Conservation (phyloP, 2,329 filamentous ascomycete genomes). For the Aspergillus ustus region DNA sequence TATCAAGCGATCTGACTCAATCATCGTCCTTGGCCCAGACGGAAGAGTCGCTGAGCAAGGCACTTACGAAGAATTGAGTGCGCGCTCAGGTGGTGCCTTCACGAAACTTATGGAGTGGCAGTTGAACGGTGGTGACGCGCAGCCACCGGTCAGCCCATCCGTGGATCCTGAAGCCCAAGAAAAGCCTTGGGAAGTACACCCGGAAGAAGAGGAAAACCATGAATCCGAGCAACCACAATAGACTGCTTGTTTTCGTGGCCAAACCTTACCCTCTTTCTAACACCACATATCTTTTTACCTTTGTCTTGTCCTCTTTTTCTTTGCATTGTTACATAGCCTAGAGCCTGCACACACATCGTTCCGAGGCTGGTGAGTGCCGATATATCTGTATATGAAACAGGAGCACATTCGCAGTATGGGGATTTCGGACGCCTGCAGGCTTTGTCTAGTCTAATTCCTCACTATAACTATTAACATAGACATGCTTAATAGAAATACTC, state of each 20-base stretch:
- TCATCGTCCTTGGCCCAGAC: conserved; percentile 86
- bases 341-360: background rate
- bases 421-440: background rate
- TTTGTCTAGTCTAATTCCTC: background rate
- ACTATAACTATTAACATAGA: conserved; percentile 21
- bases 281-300: conserved; percentile 1
- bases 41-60: conserved; percentile 91
- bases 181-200: conserved; percentile 55
- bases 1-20: conserved; percentile 92
- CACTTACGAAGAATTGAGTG: conserved; percentile 76
- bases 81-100: conserved; percentile 79
- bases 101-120: conserved; percentile 99
- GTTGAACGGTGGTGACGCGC: conserved; percentile 77
- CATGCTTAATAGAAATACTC: conserved; percentile 22
- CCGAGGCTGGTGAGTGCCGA: conserved; percentile 6
- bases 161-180: conserved; percentile 50
- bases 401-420: conserved; percentile 4
- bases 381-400: conserved; percentile 21
- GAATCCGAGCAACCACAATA: conserved; percentile 15
- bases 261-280: background rate
- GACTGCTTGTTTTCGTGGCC: background rate
- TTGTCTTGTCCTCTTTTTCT: conserved; percentile 10
- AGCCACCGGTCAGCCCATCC: conserved; percentile 29
- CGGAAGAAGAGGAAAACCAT: conserved; percentile 36
- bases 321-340: conserved; percentile 9